phyloP scores from a whole-genome alignment of 225 moss, liverwort and hornwort genomes.

The Bryum argenteum region DNA sequence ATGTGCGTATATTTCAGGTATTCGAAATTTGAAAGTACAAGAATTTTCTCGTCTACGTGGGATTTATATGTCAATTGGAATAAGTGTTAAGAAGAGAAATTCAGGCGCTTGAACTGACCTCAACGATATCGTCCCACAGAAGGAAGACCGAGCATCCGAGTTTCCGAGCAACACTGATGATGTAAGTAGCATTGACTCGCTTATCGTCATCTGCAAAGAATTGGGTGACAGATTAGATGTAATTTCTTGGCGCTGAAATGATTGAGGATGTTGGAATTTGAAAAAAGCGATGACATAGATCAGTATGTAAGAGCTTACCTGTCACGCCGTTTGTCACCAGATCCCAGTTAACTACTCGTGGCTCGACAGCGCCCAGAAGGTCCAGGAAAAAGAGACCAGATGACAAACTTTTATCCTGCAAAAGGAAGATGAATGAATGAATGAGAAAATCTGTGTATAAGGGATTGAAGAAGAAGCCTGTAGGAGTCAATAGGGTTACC shows the following conservation, averaged over 20 bases:
- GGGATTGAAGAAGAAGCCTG: background rate
- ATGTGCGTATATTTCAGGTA: no score
- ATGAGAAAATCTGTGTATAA: background rate
- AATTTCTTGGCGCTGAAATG: no score
- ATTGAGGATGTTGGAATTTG: background rate
- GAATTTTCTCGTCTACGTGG: no score
- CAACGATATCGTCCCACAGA: constrained; percentile 96
- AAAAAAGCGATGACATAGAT: background rate
- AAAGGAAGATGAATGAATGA: background rate
- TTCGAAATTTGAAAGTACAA: no score
- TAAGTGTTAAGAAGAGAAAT: background rate
- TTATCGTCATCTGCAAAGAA: constrained; percentile 70
- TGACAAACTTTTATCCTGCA: constrained; percentile 87
- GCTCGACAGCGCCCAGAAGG: constrained; percentile 86
- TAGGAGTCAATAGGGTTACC: constrained; percentile 43
- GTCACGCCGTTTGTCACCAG: constrained; percentile 75
- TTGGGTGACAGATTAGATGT: background rate
- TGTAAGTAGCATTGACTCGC: constrained; percentile 88
- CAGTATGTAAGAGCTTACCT: constrained; percentile 40
- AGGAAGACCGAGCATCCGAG: constrained; percentile 94
- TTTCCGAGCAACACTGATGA: constrained; percentile 96
- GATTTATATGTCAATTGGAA: no score
- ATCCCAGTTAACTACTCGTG: constrained; percentile 91
- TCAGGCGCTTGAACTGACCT: constrained; percentile 52
- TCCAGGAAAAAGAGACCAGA: constrained; percentile 85